phyloP scores from a whole-genome alignment of 2,329 filamentous ascomycete species.

The Moelleriella libera region DNA sequence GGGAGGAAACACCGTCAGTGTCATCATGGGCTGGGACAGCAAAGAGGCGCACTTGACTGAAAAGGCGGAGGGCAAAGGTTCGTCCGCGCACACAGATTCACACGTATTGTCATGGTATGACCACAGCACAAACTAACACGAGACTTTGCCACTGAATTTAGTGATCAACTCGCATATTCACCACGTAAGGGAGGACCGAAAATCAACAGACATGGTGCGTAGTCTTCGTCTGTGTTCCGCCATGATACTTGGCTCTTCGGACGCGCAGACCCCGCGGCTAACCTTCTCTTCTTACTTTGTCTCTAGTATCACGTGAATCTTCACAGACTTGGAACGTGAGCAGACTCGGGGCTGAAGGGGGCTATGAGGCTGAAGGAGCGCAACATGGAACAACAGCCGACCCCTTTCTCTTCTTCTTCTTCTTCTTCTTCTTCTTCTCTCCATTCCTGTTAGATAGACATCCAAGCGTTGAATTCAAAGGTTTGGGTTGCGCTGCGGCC shows the following conservation, averaged over 20 bases:
- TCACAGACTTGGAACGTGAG: neutral
- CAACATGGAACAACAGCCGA: too few relatives aligned
- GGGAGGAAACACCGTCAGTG: constrained; percentile 13
- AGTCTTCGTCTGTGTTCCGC: neutral
- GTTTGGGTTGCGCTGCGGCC: too few relatives aligned
- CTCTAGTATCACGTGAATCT: constrained; percentile 5
- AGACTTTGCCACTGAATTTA: constrained; percentile 5
- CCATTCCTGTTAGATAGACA: too few relatives aligned
- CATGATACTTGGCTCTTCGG: neutral
- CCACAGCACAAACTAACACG: too few relatives aligned
- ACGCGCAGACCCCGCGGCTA: neutral
- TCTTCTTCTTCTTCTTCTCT: too few relatives aligned
- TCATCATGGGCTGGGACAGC: constrained; percentile 25
- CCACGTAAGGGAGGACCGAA: constrained; percentile 14
- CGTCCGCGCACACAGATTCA: neutral
- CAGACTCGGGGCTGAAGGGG: too few relatives aligned
- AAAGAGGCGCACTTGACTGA: constrained; percentile 21
- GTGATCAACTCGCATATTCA: constrained; percentile 21
- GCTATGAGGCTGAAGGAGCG: too few relatives aligned
- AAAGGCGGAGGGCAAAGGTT: constrained; percentile 16
- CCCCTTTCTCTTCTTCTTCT: too few relatives aligned
- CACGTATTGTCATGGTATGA: too few relatives aligned
- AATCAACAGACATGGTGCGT: constrained; percentile 18
- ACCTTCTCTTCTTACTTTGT: neutral
- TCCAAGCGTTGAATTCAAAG: too few relatives aligned